phyloP scores from a whole-genome alignment of 768 basidiomycete genomes.

The Dendrothele bispora region DNA sequence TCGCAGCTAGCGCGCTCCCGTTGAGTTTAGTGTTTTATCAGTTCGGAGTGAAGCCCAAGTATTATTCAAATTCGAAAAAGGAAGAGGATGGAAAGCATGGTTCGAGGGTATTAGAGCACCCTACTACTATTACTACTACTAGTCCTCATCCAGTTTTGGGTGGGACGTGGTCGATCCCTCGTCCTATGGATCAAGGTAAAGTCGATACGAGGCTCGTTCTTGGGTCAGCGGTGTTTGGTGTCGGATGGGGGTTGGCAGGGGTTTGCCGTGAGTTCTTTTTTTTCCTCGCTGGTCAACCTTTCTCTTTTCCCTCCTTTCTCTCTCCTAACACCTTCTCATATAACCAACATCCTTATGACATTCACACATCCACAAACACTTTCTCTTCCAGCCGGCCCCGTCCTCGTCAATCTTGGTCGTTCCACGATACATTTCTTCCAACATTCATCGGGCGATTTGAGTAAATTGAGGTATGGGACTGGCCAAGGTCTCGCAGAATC shows the following conservation, averaged over 20 bases:
- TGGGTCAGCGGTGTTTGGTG: conserved; percentile 57
- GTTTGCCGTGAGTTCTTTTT: conserved; percentile 53
- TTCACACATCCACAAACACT: neutral
- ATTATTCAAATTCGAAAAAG: too few relatives aligned
- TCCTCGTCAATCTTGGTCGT: conserved; percentile 61
- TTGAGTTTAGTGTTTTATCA: conserved; percentile 44
- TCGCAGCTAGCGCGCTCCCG: conserved; percentile 54
- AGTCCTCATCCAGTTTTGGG: conserved; percentile 43
- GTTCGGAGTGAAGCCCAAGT: conserved; percentile 35
- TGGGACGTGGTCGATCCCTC: conserved; percentile 43
- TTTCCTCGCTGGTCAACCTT: neutral
- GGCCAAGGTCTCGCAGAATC: too few relatives aligned
- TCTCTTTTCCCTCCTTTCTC: too few relatives aligned
- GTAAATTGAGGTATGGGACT: too few relatives aligned
- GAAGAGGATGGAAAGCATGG: too few relatives aligned
- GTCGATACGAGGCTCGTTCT: conserved; percentile 47
- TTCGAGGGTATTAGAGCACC: too few relatives aligned
- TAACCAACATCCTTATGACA: too few relatives aligned
- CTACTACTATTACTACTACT: too few relatives aligned
- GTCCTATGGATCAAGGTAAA: conserved; percentile 27
- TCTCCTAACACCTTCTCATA: too few relatives aligned
- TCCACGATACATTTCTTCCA: too few relatives aligned
- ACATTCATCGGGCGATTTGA: too few relatives aligned
- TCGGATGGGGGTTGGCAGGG: conserved; percentile 63
- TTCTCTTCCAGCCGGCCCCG: conserved; percentile 52